phyloP scores from a whole-genome alignment of 2,329 filamentous ascomycete species.

The Cladosporium sp. region DNA sequence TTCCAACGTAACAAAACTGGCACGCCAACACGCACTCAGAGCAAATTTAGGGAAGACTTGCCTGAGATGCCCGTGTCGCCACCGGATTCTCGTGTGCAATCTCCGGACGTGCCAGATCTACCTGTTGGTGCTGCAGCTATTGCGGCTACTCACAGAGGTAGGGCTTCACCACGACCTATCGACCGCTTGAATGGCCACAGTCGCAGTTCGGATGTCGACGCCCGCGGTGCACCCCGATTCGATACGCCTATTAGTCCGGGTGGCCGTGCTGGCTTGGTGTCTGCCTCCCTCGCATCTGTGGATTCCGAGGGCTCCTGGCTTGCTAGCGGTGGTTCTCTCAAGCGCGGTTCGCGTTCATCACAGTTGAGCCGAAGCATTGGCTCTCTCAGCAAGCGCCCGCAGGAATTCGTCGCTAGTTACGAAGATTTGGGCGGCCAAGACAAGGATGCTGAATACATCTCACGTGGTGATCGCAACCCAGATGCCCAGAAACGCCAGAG shows the following conservation, averaged over 20 bases:
- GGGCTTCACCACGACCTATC: slow-evolving; percentile 8
- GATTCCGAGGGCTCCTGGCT: slow-evolving; percentile 97
- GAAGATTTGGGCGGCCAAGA: slow-evolving; percentile 60
- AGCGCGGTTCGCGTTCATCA: slow-evolving; percentile 50
- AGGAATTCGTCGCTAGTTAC: slow-evolving; percentile 61
- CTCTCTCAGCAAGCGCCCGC: slow-evolving; percentile 47
- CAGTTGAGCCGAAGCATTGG: slow-evolving; percentile 51
- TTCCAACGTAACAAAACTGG: slow-evolving; percentile 53
- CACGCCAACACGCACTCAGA: slow-evolving; percentile 77
- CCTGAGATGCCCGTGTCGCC: slow-evolving; percentile 86
- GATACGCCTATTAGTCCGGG: slow-evolving; percentile 43
- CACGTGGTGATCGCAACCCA: slow-evolving; percentile 14
- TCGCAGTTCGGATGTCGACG: slow-evolving; percentile 16
- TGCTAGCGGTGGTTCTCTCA: slow-evolving; percentile 66
- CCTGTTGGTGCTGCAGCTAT: slow-evolving; percentile 43
- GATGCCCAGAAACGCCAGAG: not conserved
- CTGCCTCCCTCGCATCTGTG: slow-evolving; percentile 87
- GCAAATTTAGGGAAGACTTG: slow-evolving; percentile 88
- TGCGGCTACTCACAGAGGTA: slow-evolving; percentile 13
- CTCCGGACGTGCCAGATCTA: slow-evolving; percentile 64
- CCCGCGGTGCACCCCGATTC: slow-evolving; percentile 34
- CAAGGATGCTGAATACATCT: slow-evolving; percentile 75
- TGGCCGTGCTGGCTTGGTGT: slow-evolving; percentile 48
- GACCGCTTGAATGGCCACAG: slow-evolving; percentile 12
- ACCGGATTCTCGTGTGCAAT: slow-evolving; percentile 77